Evolutionary conservation across 306 rosid species (phyloP), one percentile per base, ranked within the genome.

Genomic region (Cucurbita argyrosperma): DNA sequence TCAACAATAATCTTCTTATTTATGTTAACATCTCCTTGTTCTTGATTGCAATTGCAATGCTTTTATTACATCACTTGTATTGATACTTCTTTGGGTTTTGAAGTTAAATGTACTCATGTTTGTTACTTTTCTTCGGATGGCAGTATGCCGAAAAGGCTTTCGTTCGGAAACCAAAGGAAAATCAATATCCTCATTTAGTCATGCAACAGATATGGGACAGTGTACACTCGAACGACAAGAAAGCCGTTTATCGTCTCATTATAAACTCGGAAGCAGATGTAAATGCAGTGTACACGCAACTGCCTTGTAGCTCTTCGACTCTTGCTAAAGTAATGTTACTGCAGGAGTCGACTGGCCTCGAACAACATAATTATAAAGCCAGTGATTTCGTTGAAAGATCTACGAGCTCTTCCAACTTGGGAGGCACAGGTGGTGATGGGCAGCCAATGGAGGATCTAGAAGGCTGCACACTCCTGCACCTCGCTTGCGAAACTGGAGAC

Each of bases 91-190:
- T n/a, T 35, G 19, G 21, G 51, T 45, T 18, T n/a, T 42, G 49
- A 65, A 43, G 52, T 42, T 65, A 19, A 62, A 43, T 65, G 19
- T 45, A 23, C 50, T 50, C 43, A 13, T 72, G 65, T 19, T 55
- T 23, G 23, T 72, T 40, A 14, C 38, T 75, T 39, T 42, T 68
- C 42, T 80, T 58, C 74, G 37, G n/a, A 65, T 81, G 77, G 55
- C 89, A 94, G 99, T 95, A 95, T 74, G 99, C 97, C 11, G 99
- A 95, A 74, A 95, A 95, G 86, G 78, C 86, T 81, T 95, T 91
- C 74, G 91, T 88, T 63, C 90, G 90, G 76, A 95, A 74, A 82
- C 91, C 88, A 6, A 95, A 87, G 82, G 97, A 95, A 76, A 84
- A 77, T 69, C 97, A 94, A 60, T 87, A 85, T 81, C 86, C 79